Evolutionary conservation across 2,329 filamentous ascomycete species (phyloP).

Genomic region (Cucurbitaria berberidis): DNA sequence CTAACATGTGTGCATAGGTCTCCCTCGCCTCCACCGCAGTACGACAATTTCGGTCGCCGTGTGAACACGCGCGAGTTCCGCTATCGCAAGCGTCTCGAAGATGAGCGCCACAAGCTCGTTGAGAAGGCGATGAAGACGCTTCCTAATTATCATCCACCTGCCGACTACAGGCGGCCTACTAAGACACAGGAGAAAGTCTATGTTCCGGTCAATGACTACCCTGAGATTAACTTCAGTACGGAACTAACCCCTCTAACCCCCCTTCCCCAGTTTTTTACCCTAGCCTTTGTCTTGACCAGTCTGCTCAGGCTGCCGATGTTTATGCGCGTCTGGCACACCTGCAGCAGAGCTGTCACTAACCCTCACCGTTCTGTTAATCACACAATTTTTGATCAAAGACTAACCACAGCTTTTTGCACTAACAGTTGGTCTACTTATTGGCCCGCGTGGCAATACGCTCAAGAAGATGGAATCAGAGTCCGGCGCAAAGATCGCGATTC

Average conservation of each 20-base stretch:
- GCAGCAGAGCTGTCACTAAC: constrained; percentile 52
- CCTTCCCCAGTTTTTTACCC: constrained; percentile 49
- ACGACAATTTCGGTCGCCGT: constrained; percentile 99
- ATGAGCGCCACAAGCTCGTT: constrained; percentile 97
- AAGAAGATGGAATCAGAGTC: constrained; percentile 99
- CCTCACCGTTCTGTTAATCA: constrained; percentile 39
- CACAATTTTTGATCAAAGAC: constrained; percentile 61
- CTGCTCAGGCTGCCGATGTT: constrained; percentile 44
- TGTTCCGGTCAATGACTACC: constrained; percentile 99
- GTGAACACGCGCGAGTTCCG: constrained; percentile 99
- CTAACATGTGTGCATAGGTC: constrained; percentile 65
- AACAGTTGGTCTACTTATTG: constrained; percentile 99
- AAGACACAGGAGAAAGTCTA: constrained; percentile 99
- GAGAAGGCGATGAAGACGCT: constrained; percentile 99
- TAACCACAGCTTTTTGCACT: constrained; percentile 87
- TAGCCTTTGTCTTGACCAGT: constrained; percentile 54
- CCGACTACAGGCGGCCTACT: constrained; percentile 97
- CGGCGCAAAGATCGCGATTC: constrained; percentile 97
- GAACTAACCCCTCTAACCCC: constrained; percentile 90
- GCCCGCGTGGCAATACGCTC: constrained; percentile 98
- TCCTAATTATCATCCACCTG: constrained; percentile 97
- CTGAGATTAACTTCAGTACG: constrained; percentile 99
- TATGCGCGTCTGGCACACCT: constrained; percentile 39
- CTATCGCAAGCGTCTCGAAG: constrained; percentile 96
- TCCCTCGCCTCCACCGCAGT: constrained; percentile 92